Base-by-base conservation (phyloP, 2,329 filamentous ascomycete genomes). In the Berkeleyomyces rouxiae region DNA sequence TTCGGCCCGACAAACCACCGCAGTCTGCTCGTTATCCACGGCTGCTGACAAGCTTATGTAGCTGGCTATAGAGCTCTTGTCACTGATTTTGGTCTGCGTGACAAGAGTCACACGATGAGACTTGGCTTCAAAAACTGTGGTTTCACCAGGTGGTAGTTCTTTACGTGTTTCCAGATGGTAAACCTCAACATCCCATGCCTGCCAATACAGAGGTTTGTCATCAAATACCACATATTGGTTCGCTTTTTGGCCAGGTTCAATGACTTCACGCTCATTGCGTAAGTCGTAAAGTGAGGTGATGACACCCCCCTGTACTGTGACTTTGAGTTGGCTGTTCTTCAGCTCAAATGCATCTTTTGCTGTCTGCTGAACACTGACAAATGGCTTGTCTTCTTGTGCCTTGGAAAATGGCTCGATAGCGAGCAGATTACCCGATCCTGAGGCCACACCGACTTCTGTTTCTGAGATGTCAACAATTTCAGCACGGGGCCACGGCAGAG, bases 131-230 rank as follows among this genome's bases (percentile, higher is more conserved):
- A 82, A 76, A 63, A 97, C 85, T 66, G 78, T 79, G 10, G 88
- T 90, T 67, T 83, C 79, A 66, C 82, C 80, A 16, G 84, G 81
- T 4, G 80, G 71, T 11, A 99, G 79, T 71, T 92, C 87, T 71
- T 87, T 82, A 63, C 90, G 84, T 1, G 90, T 93, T 62, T 95
- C 84, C 36, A 97, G 81, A 69, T 99, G 93, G 75, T 86, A 99
- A 37, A 97, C 91, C 73, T 99, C 93, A 4, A 97, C 92, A 72
- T 99, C 92, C 91, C 92, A 96, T 2, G 90, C 91, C 74, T 96
- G 89, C 91, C 90, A 97, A 76, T 95, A 96, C 33, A 96, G 80
- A 31, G 91, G 91, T 75, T 97, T 96, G 75, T 99, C 93, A 70
- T 99, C 93, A 69, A 95, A 97, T 33, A 97, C 84, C 67, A 97